These are phyloP conservation scores for Penicillium ochrochloron DNA, from an alignment of 495 filamentous ascomycete genomes.

Conservation along the genomic window DNA sequence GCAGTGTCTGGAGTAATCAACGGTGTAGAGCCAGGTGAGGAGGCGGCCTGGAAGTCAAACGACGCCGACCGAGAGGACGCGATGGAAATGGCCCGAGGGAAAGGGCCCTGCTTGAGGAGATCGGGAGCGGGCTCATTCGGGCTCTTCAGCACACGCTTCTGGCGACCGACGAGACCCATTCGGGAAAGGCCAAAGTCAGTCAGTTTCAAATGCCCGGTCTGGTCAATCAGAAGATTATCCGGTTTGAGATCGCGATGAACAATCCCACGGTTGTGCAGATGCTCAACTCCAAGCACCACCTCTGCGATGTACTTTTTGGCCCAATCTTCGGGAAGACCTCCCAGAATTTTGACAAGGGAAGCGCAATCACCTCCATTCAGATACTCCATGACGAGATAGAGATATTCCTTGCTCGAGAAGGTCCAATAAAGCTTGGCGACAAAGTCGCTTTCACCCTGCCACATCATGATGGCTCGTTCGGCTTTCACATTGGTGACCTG, in stretches of 20 bases:
- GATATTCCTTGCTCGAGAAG: constrained; percentile 98
- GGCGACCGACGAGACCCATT: constrained; percentile 95
- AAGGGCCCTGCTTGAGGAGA: constrained; percentile 88
- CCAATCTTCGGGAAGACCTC: constrained; percentile 93
- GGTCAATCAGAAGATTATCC: constrained; percentile 96
- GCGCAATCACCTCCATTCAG: constrained; percentile 97
- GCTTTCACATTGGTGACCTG: constrained; percentile 99
- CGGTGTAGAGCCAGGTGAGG: constrained; percentile 83
- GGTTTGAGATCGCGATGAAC: constrained; percentile 97
- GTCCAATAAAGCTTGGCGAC: constrained; percentile 99
- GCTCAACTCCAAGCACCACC: constrained; percentile 92
- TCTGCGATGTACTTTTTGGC: constrained; percentile 95
- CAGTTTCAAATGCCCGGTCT: constrained; percentile 93
- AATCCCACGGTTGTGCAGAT: constrained; percentile 91
- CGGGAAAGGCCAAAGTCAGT: constrained; percentile 97
- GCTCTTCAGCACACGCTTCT: constrained; percentile 87
- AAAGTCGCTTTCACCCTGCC: constrained; percentile 99
- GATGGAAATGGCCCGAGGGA: constrained; percentile 81
- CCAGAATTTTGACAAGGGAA: constrained; percentile 91
- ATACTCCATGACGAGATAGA: constrained; percentile 99
- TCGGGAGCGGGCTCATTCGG: constrained; percentile 84
- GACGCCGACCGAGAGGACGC: constrained; percentile 95
- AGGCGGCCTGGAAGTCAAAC: constrained; percentile 80
- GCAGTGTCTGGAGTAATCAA: constrained; percentile 81
- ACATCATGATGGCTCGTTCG: constrained; percentile 99